Conservation (phyloP, 2,329 filamentous ascomycete genomes). For the Myriosclerotinia scirpicola region DNA sequence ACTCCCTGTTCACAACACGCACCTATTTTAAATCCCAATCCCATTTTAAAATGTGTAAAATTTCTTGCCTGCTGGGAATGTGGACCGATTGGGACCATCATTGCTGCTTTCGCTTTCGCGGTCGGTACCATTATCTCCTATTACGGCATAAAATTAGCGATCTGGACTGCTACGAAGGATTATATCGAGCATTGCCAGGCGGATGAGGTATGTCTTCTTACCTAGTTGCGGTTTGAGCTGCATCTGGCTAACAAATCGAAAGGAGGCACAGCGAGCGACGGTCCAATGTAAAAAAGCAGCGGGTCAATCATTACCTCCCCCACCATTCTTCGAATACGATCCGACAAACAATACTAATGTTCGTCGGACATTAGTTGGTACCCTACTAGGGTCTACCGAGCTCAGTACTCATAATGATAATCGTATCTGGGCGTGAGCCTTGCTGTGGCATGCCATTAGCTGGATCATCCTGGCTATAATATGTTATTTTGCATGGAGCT, state of each 20-base stretch:
- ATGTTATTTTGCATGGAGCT: not conserved
- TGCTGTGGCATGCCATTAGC: not conserved
- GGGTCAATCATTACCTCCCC: not conserved
- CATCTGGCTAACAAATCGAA: not conserved
- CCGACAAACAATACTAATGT: not conserved
- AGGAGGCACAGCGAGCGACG: slow-evolving; percentile 12
- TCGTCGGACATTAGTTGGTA: not conserved
- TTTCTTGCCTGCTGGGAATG: slow-evolving; percentile 8
- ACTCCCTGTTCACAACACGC: not conserved
- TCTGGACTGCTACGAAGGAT: slow-evolving; percentile 17
- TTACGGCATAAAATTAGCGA: not conserved
- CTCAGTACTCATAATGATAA: not conserved
- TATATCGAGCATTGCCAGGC: slow-evolving; percentile 14
- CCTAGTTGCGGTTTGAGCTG: too few species aligned
- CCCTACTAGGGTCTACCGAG: not conserved
- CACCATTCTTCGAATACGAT: slow-evolving; percentile 7
- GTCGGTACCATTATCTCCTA: not conserved
- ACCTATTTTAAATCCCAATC: not conserved
- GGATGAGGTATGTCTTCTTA: not conserved
- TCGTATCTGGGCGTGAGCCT: not conserved
- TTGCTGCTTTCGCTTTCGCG: not conserved
- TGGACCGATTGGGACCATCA: not conserved
- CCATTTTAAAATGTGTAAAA: not conserved
- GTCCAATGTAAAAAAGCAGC: slow-evolving; percentile 10
- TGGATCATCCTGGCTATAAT: not conserved